These are phyloP conservation scores for Lichtheimia ornata DNA, from an alignment of 371 early-diverging fungal genomes.

Conservation along the genomic window DNA sequence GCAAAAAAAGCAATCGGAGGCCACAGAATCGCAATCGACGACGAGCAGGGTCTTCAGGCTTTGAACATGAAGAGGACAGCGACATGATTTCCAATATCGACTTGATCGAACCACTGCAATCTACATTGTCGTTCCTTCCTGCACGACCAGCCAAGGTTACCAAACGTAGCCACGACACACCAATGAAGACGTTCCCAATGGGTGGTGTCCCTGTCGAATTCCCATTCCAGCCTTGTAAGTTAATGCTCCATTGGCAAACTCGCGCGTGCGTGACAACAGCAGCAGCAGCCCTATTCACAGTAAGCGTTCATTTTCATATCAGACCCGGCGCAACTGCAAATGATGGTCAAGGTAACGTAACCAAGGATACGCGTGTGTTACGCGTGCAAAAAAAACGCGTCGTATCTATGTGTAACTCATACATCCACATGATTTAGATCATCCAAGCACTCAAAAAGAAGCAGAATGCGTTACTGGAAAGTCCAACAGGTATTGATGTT, in stretches of 20 bases:
- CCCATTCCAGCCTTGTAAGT: slow-evolving; percentile 58
- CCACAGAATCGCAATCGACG: no score
- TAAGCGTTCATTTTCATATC: background rate
- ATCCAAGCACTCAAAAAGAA: slow-evolving; percentile 47
- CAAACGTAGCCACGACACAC: background rate
- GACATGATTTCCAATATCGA: no score
- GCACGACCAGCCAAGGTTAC: no score
- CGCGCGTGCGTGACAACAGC: no score
- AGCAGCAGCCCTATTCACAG: no score
- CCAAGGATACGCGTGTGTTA: no score
- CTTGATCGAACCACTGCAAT: no score
- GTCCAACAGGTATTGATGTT: slow-evolving; percentile 54
- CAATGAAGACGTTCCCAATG: slow-evolving; percentile 23
- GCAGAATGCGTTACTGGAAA: slow-evolving; percentile 59
- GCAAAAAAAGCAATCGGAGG: no score
- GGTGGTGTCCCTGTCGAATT: slow-evolving; percentile 50
- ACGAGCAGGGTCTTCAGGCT: no score
- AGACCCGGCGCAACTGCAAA: slow-evolving; percentile 61
- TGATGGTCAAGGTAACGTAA: slow-evolving; percentile 60
- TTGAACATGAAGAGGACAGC: no score
- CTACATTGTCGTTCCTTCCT: no score
- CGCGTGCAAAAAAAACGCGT: background rate
- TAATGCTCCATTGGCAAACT: background rate
- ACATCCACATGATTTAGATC: slow-evolving; percentile 32
- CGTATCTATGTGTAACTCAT: no score